A percentile compares a stretch with the other conserved stretches of the same genome.
These are phyloP conservation scores for Trapa bicornis DNA, from an alignment of 345 rosid genomes.

Conservation along the genomic window DNA sequence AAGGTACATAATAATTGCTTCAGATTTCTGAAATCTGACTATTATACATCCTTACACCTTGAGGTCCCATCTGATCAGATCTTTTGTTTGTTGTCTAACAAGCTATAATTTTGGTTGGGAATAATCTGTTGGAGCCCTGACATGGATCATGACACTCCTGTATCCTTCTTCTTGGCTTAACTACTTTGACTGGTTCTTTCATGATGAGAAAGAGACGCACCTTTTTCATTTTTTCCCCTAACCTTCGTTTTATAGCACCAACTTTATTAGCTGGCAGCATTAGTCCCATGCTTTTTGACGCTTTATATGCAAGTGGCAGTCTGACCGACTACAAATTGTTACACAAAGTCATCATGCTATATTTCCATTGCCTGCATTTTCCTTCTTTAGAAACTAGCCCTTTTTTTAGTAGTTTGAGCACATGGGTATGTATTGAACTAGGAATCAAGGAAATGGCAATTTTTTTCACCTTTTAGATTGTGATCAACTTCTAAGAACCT, in stretches of 20 bases:
- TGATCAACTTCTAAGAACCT: no score
- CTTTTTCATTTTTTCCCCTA: conserved; percentile 1
- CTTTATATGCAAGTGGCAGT: conserved; percentile 60
- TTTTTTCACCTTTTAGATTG: no score
- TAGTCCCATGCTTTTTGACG: conserved; percentile 73
- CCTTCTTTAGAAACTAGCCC: neutral
- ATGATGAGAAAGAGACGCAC: neutral
- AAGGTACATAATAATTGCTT: neutral
- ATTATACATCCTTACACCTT: neutral
- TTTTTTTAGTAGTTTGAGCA: neutral
- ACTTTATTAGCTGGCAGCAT: conserved; percentile 75
- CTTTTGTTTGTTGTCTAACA: conserved; percentile 13
- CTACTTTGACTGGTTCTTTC: neutral
- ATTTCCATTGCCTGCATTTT: neutral
- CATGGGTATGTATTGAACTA: no score
- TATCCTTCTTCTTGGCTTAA: conserved; percentile 29
- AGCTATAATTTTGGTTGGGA: conserved; percentile 61
- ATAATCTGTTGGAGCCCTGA: conserved; percentile 33
- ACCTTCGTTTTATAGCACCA: conserved; percentile 67
- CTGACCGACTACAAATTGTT: neutral
- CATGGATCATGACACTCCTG: conserved; percentile 58
- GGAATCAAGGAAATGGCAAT: no score
- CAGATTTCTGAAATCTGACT: neutral
- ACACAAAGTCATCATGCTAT: neutral
- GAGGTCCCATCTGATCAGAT: neutral